Conservation (phyloP, 2,329 filamentous ascomycete species). For the Nemania diffusa region DNA sequence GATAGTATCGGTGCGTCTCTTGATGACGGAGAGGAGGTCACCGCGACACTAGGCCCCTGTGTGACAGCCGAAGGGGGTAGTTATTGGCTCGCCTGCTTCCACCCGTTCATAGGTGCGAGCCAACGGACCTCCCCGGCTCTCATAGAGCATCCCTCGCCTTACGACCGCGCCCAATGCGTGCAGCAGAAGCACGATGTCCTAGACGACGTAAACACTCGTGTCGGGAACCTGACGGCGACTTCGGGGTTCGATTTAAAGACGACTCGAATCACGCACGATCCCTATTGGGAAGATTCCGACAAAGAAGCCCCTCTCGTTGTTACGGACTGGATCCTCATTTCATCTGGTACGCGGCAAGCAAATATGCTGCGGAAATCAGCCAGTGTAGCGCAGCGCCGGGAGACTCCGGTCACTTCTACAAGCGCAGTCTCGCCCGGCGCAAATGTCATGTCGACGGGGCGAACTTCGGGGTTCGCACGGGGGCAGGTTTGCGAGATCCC, state of each 20-base stretch:
- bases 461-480: conserved; percentile 56
- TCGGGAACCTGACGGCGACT: conserved; percentile 54
- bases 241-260: conserved; percentile 57
- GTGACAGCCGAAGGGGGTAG: conserved; percentile 51
- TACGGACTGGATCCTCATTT: conserved; percentile 58
- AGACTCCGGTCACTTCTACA: conserved; percentile 49
- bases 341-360: conserved; percentile 49
- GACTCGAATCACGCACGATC: conserved; percentile 56
- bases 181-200: conserved; percentile 53
- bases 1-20: conserved; percentile 56
- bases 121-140: conserved; percentile 44
- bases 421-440: conserved; percentile 51
- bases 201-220: conserved; percentile 43
- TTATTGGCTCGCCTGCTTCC: conserved; percentile 58
- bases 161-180: conserved; percentile 53
- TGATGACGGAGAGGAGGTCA: conserved; percentile 49
- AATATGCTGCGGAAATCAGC: conserved; percentile 57
- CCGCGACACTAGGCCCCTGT: conserved; percentile 57
- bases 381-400: conserved; percentile 48
- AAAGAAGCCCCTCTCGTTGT: conserved; percentile 55
- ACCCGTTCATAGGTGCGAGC: conserved; percentile 55
- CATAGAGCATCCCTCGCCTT: conserved; percentile 56
- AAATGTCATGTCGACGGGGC: conserved; percentile 54
- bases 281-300: conserved; percentile 57
- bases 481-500: conserved; percentile 58